Conservation (phyloP, 2,329 filamentous ascomycete species). For the Raffaelea arxii region DNA sequence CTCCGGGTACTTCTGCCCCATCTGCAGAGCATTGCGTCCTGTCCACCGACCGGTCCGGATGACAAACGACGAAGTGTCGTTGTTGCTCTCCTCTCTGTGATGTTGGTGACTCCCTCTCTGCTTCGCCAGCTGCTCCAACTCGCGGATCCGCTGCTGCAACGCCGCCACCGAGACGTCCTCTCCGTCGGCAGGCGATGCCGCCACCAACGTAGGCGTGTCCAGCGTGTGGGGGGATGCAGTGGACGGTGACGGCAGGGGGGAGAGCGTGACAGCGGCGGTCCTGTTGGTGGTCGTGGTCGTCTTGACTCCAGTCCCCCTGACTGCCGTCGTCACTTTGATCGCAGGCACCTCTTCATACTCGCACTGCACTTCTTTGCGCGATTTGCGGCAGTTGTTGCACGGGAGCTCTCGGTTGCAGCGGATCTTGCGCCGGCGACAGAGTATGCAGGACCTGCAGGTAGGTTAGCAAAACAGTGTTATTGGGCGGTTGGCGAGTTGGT, state of each 20-base stretch:
- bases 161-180: too few species aligned
- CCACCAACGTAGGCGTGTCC: not conserved
- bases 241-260: too few species aligned
- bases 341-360: slow-evolving; percentile 7
- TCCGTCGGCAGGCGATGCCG: not conserved
- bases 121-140: not conserved
- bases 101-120: not conserved
- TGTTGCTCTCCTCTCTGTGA: not conserved
- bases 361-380: slow-evolving; percentile 11
- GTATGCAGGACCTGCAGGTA: slow-evolving; percentile 11
- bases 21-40: not conserved
- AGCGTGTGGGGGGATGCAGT: not conserved
- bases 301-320: not conserved
- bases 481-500: too few species aligned
- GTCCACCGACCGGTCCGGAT: not conserved
- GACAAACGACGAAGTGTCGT: not conserved
- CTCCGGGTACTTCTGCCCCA: not conserved
- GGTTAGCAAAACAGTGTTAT: too few species aligned
- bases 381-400: slow-evolving; percentile 29
- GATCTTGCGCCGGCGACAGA: slow-evolving; percentile 32
- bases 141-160: not conserved
- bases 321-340: not conserved
- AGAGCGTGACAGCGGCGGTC: not conserved
- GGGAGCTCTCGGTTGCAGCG: slow-evolving; percentile 29
- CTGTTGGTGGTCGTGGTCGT: not conserved